A percentile compares a stretch with the other conserved stretches of the same genome.
Conservation (phyloP, 1,139 yeast species). For the Eremothecium gossypii region DNA sequence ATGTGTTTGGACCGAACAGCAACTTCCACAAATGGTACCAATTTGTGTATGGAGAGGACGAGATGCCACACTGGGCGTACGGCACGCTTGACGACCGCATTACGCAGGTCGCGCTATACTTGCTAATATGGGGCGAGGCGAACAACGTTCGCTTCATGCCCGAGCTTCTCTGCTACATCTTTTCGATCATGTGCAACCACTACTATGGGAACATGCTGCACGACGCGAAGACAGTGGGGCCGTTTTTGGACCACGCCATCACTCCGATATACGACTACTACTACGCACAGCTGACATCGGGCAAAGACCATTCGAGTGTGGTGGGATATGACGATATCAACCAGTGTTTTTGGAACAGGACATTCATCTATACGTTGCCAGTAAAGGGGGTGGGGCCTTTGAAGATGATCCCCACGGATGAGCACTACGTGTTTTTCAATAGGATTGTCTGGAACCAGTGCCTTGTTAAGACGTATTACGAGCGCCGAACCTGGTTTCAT, state of each 20-base stretch:
- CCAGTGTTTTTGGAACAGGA: slow-evolving; percentile 50
- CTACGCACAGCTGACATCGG: slow-evolving; percentile 34
- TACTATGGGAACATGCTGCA: slow-evolving; percentile 30
- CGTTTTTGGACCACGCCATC: slow-evolving; percentile 53
- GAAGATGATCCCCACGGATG: slow-evolving; percentile 37
- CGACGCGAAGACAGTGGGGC: slow-evolving; percentile 22
- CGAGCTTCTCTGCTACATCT: slow-evolving; percentile 64
- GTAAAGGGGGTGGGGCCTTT: slow-evolving; percentile 29
- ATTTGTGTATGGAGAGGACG: slow-evolving; percentile 24
- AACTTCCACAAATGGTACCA: slow-evolving; percentile 62
- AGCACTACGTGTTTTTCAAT: slow-evolving; percentile 38
- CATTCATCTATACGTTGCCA: slow-evolving; percentile 40
- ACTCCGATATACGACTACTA: slow-evolving; percentile 58
- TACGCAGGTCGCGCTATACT: slow-evolving; percentile 53
- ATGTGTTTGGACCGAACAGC: slow-evolving; percentile 52
- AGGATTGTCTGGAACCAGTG: slow-evolving; percentile 43
- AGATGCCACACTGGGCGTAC: slow-evolving; percentile 33
- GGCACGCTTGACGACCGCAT: slow-evolving; percentile 34
- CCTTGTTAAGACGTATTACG: slow-evolving; percentile 47
- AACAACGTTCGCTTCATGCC: slow-evolving; percentile 72
- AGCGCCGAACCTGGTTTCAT: slow-evolving; percentile 53
- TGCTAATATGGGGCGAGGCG: slow-evolving; percentile 75
- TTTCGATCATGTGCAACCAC: slow-evolving; percentile 59
- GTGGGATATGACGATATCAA: slow-evolving; percentile 61
- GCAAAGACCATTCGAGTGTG: slow-evolving; percentile 41